phyloP scores from a whole-genome alignment of 768 basidiomycete genomes.

The Leccinum obscurum region DNA sequence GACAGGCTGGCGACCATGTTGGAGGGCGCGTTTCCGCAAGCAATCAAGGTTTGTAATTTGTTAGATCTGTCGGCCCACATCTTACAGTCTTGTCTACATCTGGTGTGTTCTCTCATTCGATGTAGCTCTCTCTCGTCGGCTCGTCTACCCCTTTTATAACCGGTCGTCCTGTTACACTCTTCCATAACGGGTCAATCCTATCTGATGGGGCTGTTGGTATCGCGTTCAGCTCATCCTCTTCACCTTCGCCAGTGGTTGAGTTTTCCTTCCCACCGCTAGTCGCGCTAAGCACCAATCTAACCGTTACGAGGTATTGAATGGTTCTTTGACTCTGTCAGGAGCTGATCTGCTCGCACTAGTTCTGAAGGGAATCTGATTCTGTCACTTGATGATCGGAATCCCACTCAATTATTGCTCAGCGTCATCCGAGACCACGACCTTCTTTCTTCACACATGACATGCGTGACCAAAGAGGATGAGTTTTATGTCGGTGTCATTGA shows the following conservation, averaged over 20 bases:
- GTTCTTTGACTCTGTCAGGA: neutral
- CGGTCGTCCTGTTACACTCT: constrained; percentile 70
- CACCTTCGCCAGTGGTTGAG: constrained; percentile 13
- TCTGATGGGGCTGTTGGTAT: constrained; percentile 73
- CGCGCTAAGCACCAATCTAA: constrained; percentile 44
- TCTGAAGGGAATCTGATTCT: constrained; percentile 75
- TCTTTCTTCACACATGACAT: constrained; percentile 20
- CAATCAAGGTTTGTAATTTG: constrained; percentile 47
- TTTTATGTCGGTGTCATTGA: constrained; percentile 53
- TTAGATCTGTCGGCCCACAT: neutral
- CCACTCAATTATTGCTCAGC: constrained; percentile 57
- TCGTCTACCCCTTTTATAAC: constrained; percentile 81
- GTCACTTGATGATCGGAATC: constrained; percentile 54
- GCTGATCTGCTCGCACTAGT: constrained; percentile 25
- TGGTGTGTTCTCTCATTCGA: neutral
- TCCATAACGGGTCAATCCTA: constrained; percentile 53
- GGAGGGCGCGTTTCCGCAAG: constrained; percentile 38
- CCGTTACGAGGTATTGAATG: constrained; percentile 51
- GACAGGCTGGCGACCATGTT: constrained; percentile 55
- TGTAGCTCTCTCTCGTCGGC: constrained; percentile 64
- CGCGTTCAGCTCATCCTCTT: constrained; percentile 37
- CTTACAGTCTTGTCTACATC: neutral
- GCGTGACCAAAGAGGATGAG: constrained; percentile 50
- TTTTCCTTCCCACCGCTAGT: constrained; percentile 42
- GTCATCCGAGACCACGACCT: constrained; percentile 46